Percentiles rank a stretch among this genome's conserved stretches.
Conservation (phyloP, 2,329 filamentous ascomycete genomes). For the Paecilomyces sp. region DNA sequence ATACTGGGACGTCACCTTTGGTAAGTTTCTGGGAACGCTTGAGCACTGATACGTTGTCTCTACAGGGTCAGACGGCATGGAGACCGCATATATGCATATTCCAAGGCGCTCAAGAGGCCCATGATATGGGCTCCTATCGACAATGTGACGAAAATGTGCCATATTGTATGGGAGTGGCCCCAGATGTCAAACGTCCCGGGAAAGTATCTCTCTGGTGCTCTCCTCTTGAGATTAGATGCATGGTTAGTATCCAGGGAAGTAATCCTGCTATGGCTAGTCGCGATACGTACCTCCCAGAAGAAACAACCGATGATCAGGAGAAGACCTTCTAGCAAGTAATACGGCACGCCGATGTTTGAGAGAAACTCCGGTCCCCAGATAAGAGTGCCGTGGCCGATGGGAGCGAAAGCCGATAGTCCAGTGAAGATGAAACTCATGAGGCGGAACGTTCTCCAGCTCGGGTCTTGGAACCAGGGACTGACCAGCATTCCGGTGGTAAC, state of each 20-base stretch:
- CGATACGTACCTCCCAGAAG: constrained; percentile 14
- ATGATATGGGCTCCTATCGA: constrained; percentile 34
- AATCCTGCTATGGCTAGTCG: not conserved
- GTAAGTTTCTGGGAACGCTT: not conserved
- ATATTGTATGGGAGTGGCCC: constrained; percentile 26
- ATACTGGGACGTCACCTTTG: not conserved
- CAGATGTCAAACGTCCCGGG: constrained; percentile 28
- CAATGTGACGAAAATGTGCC: constrained; percentile 31
- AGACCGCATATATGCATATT: constrained; percentile 21
- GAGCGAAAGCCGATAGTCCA: constrained; percentile 25
- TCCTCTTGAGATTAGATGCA: constrained; percentile 3
- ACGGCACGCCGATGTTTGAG: constrained; percentile 20
- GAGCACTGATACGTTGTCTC: no score
- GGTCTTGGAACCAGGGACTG: constrained; percentile 24
- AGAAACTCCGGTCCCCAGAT: constrained; percentile 18
- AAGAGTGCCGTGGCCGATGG: constrained; percentile 22
- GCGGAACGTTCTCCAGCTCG: constrained; percentile 20
- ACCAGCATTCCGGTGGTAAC: constrained; percentile 25
- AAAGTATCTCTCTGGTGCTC: constrained; percentile 16
- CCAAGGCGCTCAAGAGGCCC: constrained; percentile 25
- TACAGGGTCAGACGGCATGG: constrained; percentile 7
- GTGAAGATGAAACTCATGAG: constrained; percentile 21
- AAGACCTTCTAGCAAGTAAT: constrained; percentile 26
- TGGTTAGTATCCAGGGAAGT: not conserved
- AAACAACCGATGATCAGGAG: constrained; percentile 22